Base-by-base conservation (phyloP, 1,139 yeast genomes). In the Diutina ranongensis region DNA sequence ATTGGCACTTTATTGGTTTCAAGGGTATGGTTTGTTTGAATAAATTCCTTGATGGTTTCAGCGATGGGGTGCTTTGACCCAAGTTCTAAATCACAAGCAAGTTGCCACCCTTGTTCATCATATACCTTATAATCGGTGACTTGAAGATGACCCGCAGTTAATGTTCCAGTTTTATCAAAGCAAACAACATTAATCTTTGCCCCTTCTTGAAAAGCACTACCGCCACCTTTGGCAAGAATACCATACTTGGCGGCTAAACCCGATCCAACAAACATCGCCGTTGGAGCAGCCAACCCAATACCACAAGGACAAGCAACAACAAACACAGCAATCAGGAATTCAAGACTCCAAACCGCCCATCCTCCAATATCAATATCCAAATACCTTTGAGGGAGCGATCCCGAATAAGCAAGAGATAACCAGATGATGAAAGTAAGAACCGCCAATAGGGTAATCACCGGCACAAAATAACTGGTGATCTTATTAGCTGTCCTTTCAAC, bases 141-240 rank as follows among this genome's bases (percentile, higher is more conserved):
- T 45, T 64, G 63, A 45, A 80, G 71, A 33, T 76, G 76, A 1
- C 85, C 85, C 20, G 77, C 79, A 0, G 94, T 83, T 50, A 83
- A 64, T 0, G 94, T 83, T 1, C 94, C 94, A 0, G 94, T 83
- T 54, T 83, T 83, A 60, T 83, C 94, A 59, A 83, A 83, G 54
- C 89, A 83, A 13, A 83, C 74, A 42, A 80, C 72, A 48, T 76
- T 74, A 32, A 80, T 66, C 28, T 65, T 67, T 1, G 88, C 75
- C 2, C 83, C 89, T 55, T 83, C 87, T 60, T 83, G 89, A 57
- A 83, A 83, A 1, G 92, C 88, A 46, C 78, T 80, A 42, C 94
- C 94, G 12, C 94, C 94, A 32, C 92, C 92, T 54, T 81, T 74
- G 1, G 84, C 88, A 44, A 83, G 64, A 45, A 83, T 79, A n/a